Conservation (phyloP, 2,329 filamentous ascomycete genomes). For the Talaromyces marneffei region DNA sequence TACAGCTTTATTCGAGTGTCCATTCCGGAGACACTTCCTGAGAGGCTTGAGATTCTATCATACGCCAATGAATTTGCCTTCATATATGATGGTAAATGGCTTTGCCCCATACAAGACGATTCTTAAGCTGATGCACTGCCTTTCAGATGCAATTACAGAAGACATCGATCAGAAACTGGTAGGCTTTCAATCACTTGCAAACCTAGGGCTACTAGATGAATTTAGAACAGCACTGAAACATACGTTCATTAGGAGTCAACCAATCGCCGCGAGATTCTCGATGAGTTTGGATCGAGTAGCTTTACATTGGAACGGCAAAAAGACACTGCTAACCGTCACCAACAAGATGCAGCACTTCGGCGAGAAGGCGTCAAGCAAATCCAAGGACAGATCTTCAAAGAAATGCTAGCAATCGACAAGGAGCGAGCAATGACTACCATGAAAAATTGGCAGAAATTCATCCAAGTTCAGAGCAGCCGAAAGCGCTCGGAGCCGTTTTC, state of each 20-base stretch:
- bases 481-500: conserved; percentile 16
- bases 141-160: neutral
- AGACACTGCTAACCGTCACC: neutral
- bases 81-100: conserved; percentile 32
- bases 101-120: neutral
- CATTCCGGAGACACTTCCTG: conserved; percentile 36
- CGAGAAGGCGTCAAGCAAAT: conserved; percentile 21
- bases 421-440: conserved; percentile 21
- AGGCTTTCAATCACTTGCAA: neutral
- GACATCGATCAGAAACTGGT: conserved; percentile 2
- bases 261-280: conserved; percentile 1
- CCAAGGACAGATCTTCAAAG: conserved; percentile 16
- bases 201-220: neutral
- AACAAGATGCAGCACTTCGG: neutral
- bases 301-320: neutral
- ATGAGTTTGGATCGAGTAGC: conserved; percentile 6
- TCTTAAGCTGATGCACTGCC: neutral
- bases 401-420: conserved; percentile 26
- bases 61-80: conserved; percentile 41
- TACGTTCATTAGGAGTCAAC: neutral
- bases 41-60: conserved; percentile 35
- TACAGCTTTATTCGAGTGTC: conserved; percentile 28
- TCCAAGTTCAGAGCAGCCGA: conserved; percentile 17
- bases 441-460: conserved; percentile 24
- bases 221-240: neutral